Conservation (phyloP, 371 early-diverging fungal genomes). For the Rhizopus stolonifer region DNA sequence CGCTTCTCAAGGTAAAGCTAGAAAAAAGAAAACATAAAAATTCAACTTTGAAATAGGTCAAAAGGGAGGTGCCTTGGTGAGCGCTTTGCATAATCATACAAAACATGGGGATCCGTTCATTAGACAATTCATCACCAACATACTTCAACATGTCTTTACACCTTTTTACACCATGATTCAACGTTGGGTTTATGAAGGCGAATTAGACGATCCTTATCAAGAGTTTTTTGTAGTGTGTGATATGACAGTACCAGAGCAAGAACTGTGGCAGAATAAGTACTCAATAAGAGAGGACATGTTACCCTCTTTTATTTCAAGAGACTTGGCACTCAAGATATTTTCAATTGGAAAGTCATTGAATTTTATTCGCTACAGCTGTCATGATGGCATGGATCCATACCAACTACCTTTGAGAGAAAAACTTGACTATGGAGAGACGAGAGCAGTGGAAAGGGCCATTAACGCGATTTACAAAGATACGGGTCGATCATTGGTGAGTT, state of each 20-base stretch:
- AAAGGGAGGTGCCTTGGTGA: slow-evolving; percentile 82
- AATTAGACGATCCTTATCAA: slow-evolving; percentile 85
- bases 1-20: slow-evolving; percentile 50
- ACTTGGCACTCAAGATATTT: slow-evolving; percentile 87
- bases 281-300: slow-evolving; percentile 73
- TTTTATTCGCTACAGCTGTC: slow-evolving; percentile 87
- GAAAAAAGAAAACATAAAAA: background rate
- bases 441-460: slow-evolving; percentile 70
- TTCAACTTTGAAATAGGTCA: slow-evolving; percentile 25
- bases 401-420: background rate
- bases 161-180: slow-evolving; percentile 90
- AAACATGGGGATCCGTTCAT: slow-evolving; percentile 92
- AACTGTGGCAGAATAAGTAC: slow-evolving; percentile 82
- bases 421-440: slow-evolving; percentile 72
- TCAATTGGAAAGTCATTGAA: slow-evolving; percentile 92
- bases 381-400: slow-evolving; percentile 42
- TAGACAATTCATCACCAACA: slow-evolving; percentile 68
- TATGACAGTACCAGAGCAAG: slow-evolving; percentile 57
- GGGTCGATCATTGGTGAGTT: slow-evolving; percentile 68
- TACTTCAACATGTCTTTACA: slow-evolving; percentile 74
- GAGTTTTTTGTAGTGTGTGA: slow-evolving; percentile 88
- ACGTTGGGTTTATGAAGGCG: slow-evolving; percentile 94
- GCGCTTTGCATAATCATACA: slow-evolving; percentile 76
- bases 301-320: slow-evolving; percentile 76
- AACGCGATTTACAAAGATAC: slow-evolving; percentile 71